phyloP scores from a whole-genome alignment of 495 filamentous ascomycete species.

The Trichoderma virens region DNA sequence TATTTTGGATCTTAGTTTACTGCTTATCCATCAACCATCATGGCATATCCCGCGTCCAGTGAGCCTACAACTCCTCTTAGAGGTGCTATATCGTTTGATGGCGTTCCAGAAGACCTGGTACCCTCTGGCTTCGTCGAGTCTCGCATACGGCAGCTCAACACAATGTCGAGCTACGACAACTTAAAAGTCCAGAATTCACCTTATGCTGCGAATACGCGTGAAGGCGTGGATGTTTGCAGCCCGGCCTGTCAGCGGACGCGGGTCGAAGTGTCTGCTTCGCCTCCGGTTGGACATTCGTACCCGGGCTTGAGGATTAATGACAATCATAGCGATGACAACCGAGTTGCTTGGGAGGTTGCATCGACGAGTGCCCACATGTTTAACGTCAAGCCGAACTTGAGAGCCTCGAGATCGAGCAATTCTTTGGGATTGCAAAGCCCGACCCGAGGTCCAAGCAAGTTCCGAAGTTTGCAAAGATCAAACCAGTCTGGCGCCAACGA shows the following conservation, averaged over 20 bases:
- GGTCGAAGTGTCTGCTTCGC: neutral
- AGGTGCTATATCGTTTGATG: neutral
- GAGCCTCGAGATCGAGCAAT: neutral
- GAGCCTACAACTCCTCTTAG: neutral
- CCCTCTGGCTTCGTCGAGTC: neutral
- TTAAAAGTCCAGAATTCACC: neutral
- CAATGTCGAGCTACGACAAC: neutral
- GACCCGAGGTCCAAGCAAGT: neutral
- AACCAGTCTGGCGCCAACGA: neutral
- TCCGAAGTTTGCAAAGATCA: neutral
- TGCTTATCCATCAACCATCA: neutral
- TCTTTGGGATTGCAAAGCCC: neutral
- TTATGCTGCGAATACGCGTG: neutral
- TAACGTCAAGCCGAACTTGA: neutral
- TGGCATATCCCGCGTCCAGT: neutral
- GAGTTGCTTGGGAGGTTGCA: neutral
- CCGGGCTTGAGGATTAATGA: neutral
- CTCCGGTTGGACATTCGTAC: conserved; percentile 1
- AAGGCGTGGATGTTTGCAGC: neutral
- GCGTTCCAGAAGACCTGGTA: neutral
- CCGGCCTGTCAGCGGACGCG: neutral
- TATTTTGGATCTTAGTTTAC: neutral
- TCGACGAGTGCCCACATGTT: neutral
- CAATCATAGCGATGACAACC: neutral
- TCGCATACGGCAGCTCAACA: neutral